Evolutionary conservation across 768 basidiomycete species (phyloP), one percentile per base, ranked within the genome.

Genomic region (Lyophyllum shimeji): DNA sequence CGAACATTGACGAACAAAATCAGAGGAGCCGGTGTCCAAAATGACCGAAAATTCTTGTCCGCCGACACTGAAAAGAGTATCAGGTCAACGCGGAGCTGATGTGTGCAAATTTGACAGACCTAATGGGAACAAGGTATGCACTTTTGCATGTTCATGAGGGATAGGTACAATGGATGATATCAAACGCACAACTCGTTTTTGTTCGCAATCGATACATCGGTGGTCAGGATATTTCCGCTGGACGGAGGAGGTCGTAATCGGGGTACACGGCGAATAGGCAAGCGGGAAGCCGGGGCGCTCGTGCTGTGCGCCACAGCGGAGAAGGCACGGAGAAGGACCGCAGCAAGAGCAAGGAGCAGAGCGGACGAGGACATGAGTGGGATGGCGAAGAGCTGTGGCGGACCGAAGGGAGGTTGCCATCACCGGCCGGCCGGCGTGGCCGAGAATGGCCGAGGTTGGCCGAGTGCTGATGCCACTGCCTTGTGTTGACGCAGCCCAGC

Each of bases 21-120:
- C 83, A 0, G 84, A 76, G 3, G 82, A 85, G 46, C 83, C 83
- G 7, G 83, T 84, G 62, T 84, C 82, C 25, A 83, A 67, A 3
- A 81, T 74, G 20, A 77, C 69, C 63, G 71, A 69, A 54, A 83
- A 75, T 39, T 67, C 57, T 63, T 79, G 76, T 3, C 69, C 71
- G 45, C 77, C 78, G 44, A 80, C 67, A 31, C 77, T 61, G 46
- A 58, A 40, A 31, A 52, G 57, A 4, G 57, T 56, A 62, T 21
- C 27, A 33, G 24, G 44, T 24, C 42, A 29, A 45, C 24, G 24
- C 8, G 25, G 33, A 9, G 33, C 9, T 25, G 37, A 7, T 25
- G 13, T 53, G 24, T 23, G 15, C 9, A 25, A 46, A 44, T 31
- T 24, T 8, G 29, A 58, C 57, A 34, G 23, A 63, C 64, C 56